Evolutionary conservation across 2,329 filamentous ascomycete genomes (phyloP), one percentile per base, ranked within the genome.

Genomic region (Diaporthe sp.): DNA sequence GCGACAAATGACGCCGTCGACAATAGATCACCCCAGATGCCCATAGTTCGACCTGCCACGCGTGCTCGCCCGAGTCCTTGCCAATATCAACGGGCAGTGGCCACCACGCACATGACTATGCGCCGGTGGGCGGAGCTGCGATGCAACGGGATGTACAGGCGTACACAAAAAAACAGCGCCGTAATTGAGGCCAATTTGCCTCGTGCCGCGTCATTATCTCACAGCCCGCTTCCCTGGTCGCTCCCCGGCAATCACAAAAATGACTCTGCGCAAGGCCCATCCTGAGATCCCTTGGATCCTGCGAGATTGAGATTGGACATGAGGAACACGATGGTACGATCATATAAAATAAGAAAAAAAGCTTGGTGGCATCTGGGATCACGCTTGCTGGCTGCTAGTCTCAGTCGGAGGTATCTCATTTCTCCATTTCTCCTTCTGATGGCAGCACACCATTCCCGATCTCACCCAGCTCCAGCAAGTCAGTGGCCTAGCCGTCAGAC

Each of bases 301-400:
- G 42, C 62, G 62, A 68, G 22, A 68, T 37, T 51, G 44, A 51
- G 62, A 68, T 68, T 68, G 25, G 65, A 69, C n/a, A 69, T 69
- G 65, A 55, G 65, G 34, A 55, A 42, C 55, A 69, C 65, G 65
- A 69, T 69, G 34, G 19, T 55, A 22, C 34, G 12, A 19, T 42
- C 31, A 39, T 25, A 25, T 39, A 39, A n/a, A 25, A 37, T n/a
- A 46, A 53, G 10, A 53, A 55, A 34, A 53, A 62, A 53, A 68
- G 28, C 31, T 68, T 49, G 46, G 44, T 8, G 37, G 22, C 15
- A 44, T 31, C 37, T 62, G n/a, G 59, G 39, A n/a, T 44, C 59
- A 42, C 37, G 37, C 59, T 62, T 62, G 59, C 37, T 31, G 31
- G 22, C 39, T 44, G 31, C 31, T 59, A 59, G 57, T n/a, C 34